Evolutionary conservation across 1,284 basidiomycete species (phyloP).

Genomic region (Apiotrichum brassicae): DNA sequence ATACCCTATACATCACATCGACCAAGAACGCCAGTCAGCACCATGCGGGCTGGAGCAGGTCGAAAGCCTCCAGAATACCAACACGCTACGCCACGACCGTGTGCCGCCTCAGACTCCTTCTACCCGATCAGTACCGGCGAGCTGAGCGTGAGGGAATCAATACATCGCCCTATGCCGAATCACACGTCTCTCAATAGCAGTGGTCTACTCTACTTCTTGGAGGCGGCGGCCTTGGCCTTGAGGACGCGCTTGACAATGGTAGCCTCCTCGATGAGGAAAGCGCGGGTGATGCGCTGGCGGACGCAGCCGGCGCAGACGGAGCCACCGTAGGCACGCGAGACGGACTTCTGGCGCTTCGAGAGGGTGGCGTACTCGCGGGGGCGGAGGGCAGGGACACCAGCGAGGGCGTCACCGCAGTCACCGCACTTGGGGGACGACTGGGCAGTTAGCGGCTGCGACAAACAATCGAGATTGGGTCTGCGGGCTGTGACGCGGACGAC

Average conservation of each 20-base stretch:
- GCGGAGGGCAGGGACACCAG: slow-evolving; percentile 88
- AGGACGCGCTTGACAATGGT: slow-evolving; percentile 99
- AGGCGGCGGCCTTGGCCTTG: slow-evolving; percentile 60
- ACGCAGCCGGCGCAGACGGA: slow-evolving; percentile 90
- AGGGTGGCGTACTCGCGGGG: slow-evolving; percentile 87
- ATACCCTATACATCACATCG: too few relatives aligned
- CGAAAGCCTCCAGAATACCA: too few relatives aligned
- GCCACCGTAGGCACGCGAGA: slow-evolving; percentile 88
- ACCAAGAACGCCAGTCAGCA: too few relatives aligned
- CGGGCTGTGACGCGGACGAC: too few relatives aligned
- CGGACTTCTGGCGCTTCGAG: slow-evolving; percentile 92
- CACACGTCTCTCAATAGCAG: slow-evolving; percentile 5
- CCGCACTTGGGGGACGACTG: slow-evolving; percentile 82
- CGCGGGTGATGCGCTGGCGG: slow-evolving; percentile 89
- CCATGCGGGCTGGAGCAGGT: too few relatives aligned
- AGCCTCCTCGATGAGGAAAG: slow-evolving; percentile 98
- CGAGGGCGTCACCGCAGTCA: slow-evolving; percentile 86
- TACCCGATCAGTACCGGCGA: too few relatives aligned
- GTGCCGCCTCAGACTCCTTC: too few relatives aligned
- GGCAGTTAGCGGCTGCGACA: too few relatives aligned
- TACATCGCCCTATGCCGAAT: slow-evolving; percentile 23
- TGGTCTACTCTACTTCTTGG: slow-evolving; percentile 43
- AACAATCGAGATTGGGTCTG: too few relatives aligned
- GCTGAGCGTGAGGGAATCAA: slow-evolving; percentile 19
- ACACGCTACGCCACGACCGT: too few relatives aligned